These are phyloP conservation scores for Spizellomyces punctatus DNA, from an alignment of 192 early-diverging fungal species.

Conservation along the genomic window DNA sequence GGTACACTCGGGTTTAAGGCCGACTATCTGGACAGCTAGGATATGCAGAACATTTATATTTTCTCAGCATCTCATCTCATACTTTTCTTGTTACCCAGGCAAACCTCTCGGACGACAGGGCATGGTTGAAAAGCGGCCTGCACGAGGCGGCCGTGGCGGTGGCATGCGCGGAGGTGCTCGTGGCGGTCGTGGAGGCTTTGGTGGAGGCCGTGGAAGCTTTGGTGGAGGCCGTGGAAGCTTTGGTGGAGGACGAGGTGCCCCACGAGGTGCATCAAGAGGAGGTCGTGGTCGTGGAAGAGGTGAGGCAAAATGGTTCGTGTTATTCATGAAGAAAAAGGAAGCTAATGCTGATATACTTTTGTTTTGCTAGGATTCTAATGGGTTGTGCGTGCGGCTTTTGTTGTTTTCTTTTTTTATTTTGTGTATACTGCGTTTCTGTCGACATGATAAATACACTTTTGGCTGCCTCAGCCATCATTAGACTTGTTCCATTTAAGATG, in stretches of 20 bases:
- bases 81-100: conserved; percentile 50
- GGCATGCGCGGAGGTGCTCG: conserved; percentile 40
- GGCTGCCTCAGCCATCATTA: too few relatives aligned
- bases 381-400: too few relatives aligned
- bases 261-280: conserved; percentile 48
- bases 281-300: conserved; percentile 46
- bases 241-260: conserved; percentile 40
- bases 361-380: too few relatives aligned
- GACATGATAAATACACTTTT: too few relatives aligned
- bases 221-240: conserved; percentile 25
- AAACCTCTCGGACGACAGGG: conserved; percentile 64
- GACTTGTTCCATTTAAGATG: too few relatives aligned
- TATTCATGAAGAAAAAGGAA: too few relatives aligned
- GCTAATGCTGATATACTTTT: too few relatives aligned
- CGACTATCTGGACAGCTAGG: too few relatives aligned
- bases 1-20: too few relatives aligned
- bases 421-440: too few relatives aligned
- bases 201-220: conserved; percentile 25
- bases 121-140: conserved; percentile 61
- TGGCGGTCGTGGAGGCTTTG: conserved; percentile 23
- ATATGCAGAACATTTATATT: neutral
- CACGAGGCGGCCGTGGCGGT: conserved; percentile 53
- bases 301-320: neutral
- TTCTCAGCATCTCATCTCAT: neutral
- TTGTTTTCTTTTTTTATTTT: too few relatives aligned